Conservation (phyloP, 495 filamentous ascomycete genomes). For the Podospora comata region DNA sequence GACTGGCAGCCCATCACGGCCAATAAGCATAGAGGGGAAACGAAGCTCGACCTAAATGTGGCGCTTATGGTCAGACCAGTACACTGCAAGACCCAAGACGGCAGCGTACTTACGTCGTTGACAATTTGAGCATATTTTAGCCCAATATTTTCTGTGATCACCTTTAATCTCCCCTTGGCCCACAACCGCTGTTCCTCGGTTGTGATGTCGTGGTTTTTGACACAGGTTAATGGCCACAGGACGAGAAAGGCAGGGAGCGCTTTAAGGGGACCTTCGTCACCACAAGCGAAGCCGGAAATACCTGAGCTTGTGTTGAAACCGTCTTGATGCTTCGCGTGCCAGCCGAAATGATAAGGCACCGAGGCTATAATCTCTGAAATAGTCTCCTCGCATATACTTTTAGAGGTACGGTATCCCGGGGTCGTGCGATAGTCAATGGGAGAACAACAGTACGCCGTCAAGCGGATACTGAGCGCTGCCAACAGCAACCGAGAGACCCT, state of each 20-base stretch:
- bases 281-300: slow-evolving; percentile 37
- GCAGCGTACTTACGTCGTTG: slow-evolving; percentile 27
- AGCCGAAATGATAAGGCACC: slow-evolving; percentile 52
- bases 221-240: slow-evolving; percentile 34
- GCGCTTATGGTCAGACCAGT: neutral
- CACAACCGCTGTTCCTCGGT: slow-evolving; percentile 47
- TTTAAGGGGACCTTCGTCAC: slow-evolving; percentile 38
- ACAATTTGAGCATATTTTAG: slow-evolving; percentile 46
- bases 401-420: slow-evolving; percentile 46
- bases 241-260: slow-evolving; percentile 46
- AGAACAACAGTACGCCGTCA: slow-evolving; percentile 46
- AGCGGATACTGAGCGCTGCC: slow-evolving; percentile 41
- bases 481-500: slow-evolving; percentile 44
- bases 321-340: slow-evolving; percentile 36
- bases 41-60: slow-evolving; percentile 39
- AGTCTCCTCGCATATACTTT: slow-evolving; percentile 37
- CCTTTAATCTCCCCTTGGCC: slow-evolving; percentile 40
- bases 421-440: slow-evolving; percentile 52
- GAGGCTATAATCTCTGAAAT: slow-evolving; percentile 51
- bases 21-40: slow-evolving; percentile 50
- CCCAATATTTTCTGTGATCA: slow-evolving; percentile 42
- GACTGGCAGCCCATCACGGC: slow-evolving; percentile 32
- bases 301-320: slow-evolving; percentile 13
- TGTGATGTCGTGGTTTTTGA: slow-evolving; percentile 42
- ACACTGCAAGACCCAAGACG: neutral